Base-by-base conservation (phyloP, 1,284 basidiomycete species). In the Leccinum fallax region DNA sequence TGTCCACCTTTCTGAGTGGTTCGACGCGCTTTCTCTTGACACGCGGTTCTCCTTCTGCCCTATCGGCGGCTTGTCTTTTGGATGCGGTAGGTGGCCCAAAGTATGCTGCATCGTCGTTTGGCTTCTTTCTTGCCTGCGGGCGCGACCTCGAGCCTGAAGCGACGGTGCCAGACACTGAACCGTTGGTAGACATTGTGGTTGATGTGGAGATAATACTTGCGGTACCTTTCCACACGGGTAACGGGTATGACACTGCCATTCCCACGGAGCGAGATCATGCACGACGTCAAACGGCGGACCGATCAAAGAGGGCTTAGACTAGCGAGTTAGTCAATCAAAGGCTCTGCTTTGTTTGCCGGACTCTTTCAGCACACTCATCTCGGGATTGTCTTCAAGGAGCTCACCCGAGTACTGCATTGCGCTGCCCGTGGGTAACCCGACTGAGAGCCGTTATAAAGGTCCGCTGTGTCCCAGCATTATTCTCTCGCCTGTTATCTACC, bases 21-120 rank as follows among this genome's bases (percentile, higher is more conserved):
- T 87, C 89, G 40, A 84, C 79, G 65, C 87, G 82, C 75, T 90
- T 92, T 66, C 89, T 77, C 76, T 92, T 92, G 60, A 81, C 78
- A 58, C 89, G 79, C 19, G 86, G 84, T 66, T 90, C 89, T 19
- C 86, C 86, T 4, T 89, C 89, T 48, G 75, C 79, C 68, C 81
- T 82, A 57, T 88, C 87, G n/a, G 66, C 74, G 0, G 86, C 85
- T 43, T 84, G 84, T 66, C 87, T 74, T 68, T 88, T 89, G 15
- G 77, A 73, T 40, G 77, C 79, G 28, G 77, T 66, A 1, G 81
- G 77, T n/a, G 85, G 83, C 16, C 84, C 85, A 62, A 86, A 82
- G 73, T 87, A 88, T 21, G 86, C 78, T 24, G 84, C 83, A 68
- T 88, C 85, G 62, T 89, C 87, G 67, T 84, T 86, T 55, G 77